A percentile compares a stretch with the other conserved stretches of the same genome.
These are phyloP conservation scores for Luffa acutangula DNA, from an alignment of 306 rosid genomes.

Conservation along the genomic window DNA sequence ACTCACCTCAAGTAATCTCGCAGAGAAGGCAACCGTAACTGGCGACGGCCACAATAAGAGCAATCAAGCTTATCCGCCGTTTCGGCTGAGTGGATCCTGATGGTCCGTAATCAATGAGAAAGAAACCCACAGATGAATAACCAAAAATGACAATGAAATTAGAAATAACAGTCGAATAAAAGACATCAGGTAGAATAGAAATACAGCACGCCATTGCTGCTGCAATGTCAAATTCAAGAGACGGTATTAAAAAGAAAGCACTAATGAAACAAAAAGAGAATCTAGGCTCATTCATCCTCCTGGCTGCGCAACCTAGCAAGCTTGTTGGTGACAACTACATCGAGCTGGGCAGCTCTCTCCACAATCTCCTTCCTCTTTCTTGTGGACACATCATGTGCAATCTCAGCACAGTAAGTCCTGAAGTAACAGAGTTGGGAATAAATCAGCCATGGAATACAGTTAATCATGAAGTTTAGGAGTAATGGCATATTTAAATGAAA, in stretches of 20 bases:
- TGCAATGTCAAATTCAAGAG: not conserved
- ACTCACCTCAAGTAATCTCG: no score
- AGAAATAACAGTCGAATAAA: not conserved
- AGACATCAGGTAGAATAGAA: not conserved
- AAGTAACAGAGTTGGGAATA: not conserved
- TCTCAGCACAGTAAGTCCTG: slow-evolving; percentile 84
- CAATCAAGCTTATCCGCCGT: no score
- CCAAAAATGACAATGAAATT: not conserved
- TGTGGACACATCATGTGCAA: slow-evolving; percentile 71
- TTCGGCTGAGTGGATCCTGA: no score
- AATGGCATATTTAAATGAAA: not conserved
- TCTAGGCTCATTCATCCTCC: slow-evolving; percentile 56
- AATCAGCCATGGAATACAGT: not conserved
- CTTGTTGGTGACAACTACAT: slow-evolving; percentile 75
- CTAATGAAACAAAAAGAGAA: not conserved
- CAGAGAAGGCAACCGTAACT: no score
- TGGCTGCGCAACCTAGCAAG: slow-evolving; percentile 87
- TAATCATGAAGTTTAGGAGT: not conserved
- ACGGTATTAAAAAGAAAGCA: not conserved
- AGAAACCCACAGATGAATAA: not conserved
- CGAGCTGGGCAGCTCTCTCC: slow-evolving; percentile 81
- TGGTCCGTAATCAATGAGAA: no score
- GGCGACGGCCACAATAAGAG: no score
- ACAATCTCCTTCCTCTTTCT: slow-evolving; percentile 72
- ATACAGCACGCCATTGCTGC: not conserved